These are phyloP conservation scores for Alternaria brassicicola DNA, from an alignment of 2,329 filamentous ascomycete species.

Conservation along the genomic window DNA sequence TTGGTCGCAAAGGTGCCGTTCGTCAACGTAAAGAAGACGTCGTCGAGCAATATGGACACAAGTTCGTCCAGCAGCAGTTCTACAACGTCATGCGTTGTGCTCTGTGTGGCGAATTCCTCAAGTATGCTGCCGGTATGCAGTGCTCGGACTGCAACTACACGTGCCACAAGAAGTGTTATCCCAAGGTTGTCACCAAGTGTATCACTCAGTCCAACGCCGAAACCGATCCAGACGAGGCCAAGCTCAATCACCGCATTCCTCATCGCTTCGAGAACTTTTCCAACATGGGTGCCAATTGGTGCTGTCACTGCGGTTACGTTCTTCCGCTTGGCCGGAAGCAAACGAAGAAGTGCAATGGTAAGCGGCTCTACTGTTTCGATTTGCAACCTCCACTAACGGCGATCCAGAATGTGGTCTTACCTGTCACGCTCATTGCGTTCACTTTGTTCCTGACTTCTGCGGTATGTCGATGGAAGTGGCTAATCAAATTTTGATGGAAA, in stretches of 20 bases:
- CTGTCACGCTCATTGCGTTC: slow-evolving; percentile 87
- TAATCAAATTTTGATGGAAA: slow-evolving; percentile 88
- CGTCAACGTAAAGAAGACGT: slow-evolving; percentile 98
- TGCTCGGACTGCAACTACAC: slow-evolving; percentile 99
- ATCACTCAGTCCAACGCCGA: slow-evolving; percentile 99
- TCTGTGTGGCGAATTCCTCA: slow-evolving; percentile 96
- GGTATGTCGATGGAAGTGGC: slow-evolving; percentile 99
- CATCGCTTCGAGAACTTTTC: slow-evolving; percentile 97
- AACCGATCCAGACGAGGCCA: slow-evolving; percentile 97
- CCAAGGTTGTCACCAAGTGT: slow-evolving; percentile 97
- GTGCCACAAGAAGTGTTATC: slow-evolving; percentile 96
- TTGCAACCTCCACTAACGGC: slow-evolving; percentile 27
- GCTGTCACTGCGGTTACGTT: slow-evolving; percentile 97
- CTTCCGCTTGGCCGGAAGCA: slow-evolving; percentile 95
- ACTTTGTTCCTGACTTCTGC: slow-evolving; percentile 97
- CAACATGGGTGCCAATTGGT: slow-evolving; percentile 99
- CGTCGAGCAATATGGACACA: slow-evolving; percentile 98
- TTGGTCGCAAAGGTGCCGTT: slow-evolving; percentile 93
- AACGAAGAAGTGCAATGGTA: slow-evolving; percentile 87
- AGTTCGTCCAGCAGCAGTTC: slow-evolving; percentile 97
- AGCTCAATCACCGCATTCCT: slow-evolving; percentile 98
- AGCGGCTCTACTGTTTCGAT: slow-evolving; percentile 27
- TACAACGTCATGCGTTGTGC: slow-evolving; percentile 99
- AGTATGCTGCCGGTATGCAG: slow-evolving; percentile 98
- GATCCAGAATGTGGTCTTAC: slow-evolving; percentile 83